Conservation (phyloP, 495 filamentous ascomycete genomes). For the Penicillium waksmanii region DNA sequence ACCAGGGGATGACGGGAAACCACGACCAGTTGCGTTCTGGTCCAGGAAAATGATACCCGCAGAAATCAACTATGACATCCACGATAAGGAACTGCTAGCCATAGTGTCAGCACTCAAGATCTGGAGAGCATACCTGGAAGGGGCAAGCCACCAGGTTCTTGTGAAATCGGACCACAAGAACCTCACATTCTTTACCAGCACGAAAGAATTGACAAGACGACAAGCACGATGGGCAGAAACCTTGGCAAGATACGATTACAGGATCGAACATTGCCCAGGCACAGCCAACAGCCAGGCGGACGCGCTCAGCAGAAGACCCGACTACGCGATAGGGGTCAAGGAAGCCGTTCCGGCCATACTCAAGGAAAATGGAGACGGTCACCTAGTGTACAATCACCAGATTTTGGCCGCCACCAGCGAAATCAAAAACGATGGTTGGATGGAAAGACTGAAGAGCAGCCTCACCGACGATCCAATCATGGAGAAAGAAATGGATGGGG, state of each 20-base stretch:
- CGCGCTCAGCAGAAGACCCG: conserved; percentile 16
- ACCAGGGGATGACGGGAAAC: not conserved
- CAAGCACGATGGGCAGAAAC: conserved; percentile 19
- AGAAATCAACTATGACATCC: conserved; percentile 38
- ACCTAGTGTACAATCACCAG: conserved; percentile 11
- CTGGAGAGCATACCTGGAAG: conserved; percentile 31
- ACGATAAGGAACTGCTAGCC: conserved; percentile 34
- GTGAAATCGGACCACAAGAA: conserved; percentile 27
- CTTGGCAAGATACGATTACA: conserved; percentile 16
- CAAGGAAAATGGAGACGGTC: conserved; percentile 10
- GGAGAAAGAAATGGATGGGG: not conserved
- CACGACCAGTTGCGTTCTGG: conserved; percentile 25
- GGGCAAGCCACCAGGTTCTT: conserved; percentile 11
- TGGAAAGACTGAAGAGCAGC: conserved; percentile 1
- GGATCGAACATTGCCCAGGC: conserved; percentile 22
- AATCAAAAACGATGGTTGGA: conserved; percentile 6
- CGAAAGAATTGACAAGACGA: conserved; percentile 19
- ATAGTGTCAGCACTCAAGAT: conserved; percentile 31
- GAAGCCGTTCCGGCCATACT: conserved; percentile 14
- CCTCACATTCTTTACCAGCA: conserved; percentile 24
- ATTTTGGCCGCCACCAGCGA: conserved; percentile 5
- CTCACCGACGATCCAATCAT: not conserved
- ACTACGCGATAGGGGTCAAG: conserved; percentile 17
- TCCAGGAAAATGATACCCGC: conserved; percentile 28
- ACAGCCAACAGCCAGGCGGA: conserved; percentile 17